phyloP scores from a whole-genome alignment of 2,329 filamentous ascomycete genomes.

The Leptoxyphium fumago region DNA sequence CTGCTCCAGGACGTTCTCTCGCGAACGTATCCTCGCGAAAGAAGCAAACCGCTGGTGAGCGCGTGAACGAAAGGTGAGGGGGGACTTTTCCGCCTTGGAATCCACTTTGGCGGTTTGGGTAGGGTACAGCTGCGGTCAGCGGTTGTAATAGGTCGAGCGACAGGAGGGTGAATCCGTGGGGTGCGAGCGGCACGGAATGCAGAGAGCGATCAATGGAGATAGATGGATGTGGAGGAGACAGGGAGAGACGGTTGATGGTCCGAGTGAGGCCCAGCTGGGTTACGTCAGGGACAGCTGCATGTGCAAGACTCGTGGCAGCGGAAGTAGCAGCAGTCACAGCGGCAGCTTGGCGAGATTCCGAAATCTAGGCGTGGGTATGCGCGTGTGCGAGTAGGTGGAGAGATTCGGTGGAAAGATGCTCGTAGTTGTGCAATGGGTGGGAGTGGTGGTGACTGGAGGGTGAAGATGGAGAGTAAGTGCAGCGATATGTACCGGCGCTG shows the following conservation, averaged over 20 bases:
- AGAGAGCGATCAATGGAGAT: no score
- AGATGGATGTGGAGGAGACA: no score
- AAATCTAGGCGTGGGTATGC: neutral
- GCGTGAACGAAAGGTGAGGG: slow-evolving; percentile 9
- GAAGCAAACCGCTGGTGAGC: slow-evolving; percentile 19
- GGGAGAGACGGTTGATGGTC: no score
- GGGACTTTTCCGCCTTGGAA: slow-evolving; percentile 10
- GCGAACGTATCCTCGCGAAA: slow-evolving; percentile 15
- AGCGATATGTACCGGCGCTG: neutral
- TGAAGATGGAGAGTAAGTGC: neutral
- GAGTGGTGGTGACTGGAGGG: neutral
- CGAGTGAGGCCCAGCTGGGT: neutral
- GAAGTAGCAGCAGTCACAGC: neutral
- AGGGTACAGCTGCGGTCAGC: neutral
- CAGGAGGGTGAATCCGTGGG: no score
- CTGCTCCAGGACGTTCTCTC: slow-evolving; percentile 10
- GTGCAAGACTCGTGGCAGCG: neutral
- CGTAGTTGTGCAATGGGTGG: neutral
- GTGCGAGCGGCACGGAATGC: no score
- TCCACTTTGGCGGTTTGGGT: slow-evolving; percentile 15
- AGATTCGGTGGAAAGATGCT: neutral
- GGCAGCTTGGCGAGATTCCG: neutral
- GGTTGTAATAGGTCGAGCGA: no score
- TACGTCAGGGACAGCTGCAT: neutral
- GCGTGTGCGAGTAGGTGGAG: neutral